These are phyloP conservation scores for Mastigamoeba balamuthi DNA, from an alignment of 78 protist species.

Conservation along the genomic window DNA sequence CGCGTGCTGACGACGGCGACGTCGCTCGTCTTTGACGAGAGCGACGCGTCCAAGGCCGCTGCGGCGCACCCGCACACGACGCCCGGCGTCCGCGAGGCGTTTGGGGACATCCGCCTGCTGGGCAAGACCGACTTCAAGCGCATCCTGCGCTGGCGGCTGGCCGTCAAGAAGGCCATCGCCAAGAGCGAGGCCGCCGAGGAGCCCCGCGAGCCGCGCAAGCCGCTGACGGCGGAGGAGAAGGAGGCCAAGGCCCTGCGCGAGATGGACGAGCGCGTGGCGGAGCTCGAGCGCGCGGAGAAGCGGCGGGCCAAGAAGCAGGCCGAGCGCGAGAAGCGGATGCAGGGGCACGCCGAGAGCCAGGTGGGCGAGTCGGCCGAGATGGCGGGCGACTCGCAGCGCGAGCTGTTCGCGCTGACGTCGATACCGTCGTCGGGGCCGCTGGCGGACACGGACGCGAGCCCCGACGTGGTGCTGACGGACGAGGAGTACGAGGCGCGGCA, in stretches of 20 bases:
- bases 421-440: too few species aligned
- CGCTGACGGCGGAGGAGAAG: slow-evolving; percentile 15
- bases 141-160: slow-evolving; percentile 67
- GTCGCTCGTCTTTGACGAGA: slow-evolving; percentile 43
- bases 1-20: slow-evolving; percentile 10
- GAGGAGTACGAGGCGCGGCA: too few species aligned
- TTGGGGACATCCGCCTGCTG: slow-evolving; percentile 11
- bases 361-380: background rate
- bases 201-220: background rate
- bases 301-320: slow-evolving; percentile 12
- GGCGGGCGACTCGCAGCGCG: background rate
- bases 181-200: background rate
- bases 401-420: background rate
- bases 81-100: background rate
- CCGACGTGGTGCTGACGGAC: too few species aligned
- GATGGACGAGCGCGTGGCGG: background rate
- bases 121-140: slow-evolving; percentile 68
- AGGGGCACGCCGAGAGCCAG: background rate
- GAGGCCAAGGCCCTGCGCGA: background rate
- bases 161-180: background rate
- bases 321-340: slow-evolving; percentile 11
- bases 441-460: too few species aligned
- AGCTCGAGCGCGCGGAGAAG: background rate
- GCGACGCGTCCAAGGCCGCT: slow-evolving; percentile 10
- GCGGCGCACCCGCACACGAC: background rate